These are phyloP conservation scores for Vigna radiata DNA, from an alignment of 306 rosid genomes.

Conservation along the genomic window DNA sequence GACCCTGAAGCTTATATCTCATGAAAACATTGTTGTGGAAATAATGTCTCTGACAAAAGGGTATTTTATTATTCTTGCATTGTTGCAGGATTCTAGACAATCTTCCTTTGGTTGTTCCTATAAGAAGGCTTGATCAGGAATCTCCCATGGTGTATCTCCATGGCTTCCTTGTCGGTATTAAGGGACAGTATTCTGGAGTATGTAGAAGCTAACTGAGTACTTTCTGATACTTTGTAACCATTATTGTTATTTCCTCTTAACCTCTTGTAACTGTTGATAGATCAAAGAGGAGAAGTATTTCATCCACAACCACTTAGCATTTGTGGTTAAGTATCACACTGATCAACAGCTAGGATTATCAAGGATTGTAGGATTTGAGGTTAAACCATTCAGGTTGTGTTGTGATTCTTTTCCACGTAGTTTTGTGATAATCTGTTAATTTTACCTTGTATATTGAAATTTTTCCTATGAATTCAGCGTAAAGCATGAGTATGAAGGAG, in stretches of 20 bases:
- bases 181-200: constrained; percentile 35
- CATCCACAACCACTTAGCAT: constrained; percentile 41
- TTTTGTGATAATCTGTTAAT: constrained; percentile 1
- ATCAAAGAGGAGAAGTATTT: constrained; percentile 34
- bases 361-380: constrained; percentile 45
- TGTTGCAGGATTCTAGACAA: constrained; percentile 45
- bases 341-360: constrained; percentile 34
- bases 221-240: background rate
- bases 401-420: constrained; percentile 15
- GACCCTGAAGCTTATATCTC: constrained; percentile 3
- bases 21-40: constrained; percentile 8
- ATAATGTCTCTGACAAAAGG: constrained; percentile 10
- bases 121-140: constrained; percentile 30
- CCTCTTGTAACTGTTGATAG: constrained; percentile 20
- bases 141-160: constrained; percentile 34
- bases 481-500: constrained; percentile 36
- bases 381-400: constrained; percentile 43
- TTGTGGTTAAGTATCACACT: constrained; percentile 40
- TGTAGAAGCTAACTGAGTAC: constrained; percentile 15
- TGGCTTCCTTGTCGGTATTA: constrained; percentile 42
- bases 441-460: constrained; percentile 3
- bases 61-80: constrained; percentile 26
- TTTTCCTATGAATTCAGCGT: constrained; percentile 39
- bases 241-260: constrained; percentile 12
- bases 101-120: constrained; percentile 44